These are phyloP conservation scores for Eucalyptus brandiana DNA, from an alignment of 345 rosid genomes.

Conservation along the genomic window DNA sequence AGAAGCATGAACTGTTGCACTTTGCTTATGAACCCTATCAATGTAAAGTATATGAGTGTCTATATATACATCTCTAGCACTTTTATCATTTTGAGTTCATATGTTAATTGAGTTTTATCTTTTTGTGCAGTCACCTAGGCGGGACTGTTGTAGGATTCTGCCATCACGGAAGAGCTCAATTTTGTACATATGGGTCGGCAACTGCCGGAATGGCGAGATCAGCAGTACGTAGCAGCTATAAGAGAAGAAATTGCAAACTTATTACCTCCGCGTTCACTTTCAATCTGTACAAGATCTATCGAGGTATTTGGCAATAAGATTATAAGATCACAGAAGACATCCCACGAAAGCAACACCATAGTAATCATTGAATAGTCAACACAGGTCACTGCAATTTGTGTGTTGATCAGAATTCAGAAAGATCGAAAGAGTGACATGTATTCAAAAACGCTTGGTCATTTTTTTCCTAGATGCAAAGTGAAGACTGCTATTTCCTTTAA, in stretches of 20 bases:
- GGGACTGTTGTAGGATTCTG: conserved; percentile 69
- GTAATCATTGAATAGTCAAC: neutral
- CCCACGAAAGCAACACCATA: neutral
- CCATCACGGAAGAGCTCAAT: conserved; percentile 35
- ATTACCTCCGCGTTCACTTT: neutral
- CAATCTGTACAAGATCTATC: neutral
- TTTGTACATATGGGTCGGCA: conserved; percentile 64
- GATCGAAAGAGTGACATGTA: neutral
- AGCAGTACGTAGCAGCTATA: conserved; percentile 10
- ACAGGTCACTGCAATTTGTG: neutral
- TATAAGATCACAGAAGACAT: neutral
- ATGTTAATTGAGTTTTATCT: neutral
- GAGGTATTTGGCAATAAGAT: neutral
- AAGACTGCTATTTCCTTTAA: neutral
- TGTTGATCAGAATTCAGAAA: neutral
- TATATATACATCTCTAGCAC: neutral
- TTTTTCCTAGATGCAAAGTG: neutral
- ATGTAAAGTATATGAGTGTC: neutral
- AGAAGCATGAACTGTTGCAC: neutral
- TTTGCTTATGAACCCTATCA: neutral
- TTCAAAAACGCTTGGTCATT: neutral
- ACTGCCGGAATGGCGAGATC: conserved; percentile 52
- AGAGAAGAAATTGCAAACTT: neutral
- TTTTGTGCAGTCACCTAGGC: neutral
- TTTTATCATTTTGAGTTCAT: neutral